phyloP scores from a whole-genome alignment of 2,329 filamentous ascomycete genomes.

The Dactylella cylindrospora region DNA sequence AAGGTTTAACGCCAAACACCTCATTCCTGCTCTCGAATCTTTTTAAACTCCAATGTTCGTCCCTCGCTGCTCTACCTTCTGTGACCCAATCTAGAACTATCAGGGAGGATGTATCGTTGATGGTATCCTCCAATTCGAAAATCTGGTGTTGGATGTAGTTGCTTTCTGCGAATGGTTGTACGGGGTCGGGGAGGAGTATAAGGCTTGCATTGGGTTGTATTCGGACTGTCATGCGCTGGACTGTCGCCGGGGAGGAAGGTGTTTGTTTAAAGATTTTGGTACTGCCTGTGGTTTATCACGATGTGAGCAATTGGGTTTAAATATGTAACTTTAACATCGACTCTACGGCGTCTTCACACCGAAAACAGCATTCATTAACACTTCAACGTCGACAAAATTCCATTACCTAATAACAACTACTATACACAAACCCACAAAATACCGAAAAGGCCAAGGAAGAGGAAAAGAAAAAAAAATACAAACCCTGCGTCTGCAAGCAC shows the following conservation, averaged over 20 bases:
- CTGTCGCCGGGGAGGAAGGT: slow-evolving; percentile 59
- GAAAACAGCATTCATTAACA: not conserved
- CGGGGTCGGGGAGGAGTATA: slow-evolving; percentile 80
- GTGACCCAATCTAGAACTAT: slow-evolving; percentile 94
- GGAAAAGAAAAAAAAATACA: not conserved
- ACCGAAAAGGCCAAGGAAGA: not conserved
- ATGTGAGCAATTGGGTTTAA: not conserved
- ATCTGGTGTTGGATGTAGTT: slow-evolving; percentile 81
- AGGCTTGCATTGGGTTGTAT: slow-evolving; percentile 60
- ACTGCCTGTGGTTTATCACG: slow-evolving; percentile 64
- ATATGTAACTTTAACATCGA: not conserved
- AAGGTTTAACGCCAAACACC: slow-evolving; percentile 63
- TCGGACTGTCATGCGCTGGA: slow-evolving; percentile 60
- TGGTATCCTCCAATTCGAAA: slow-evolving; percentile 62
- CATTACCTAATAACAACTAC: slow-evolving; percentile 16
- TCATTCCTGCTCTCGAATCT: slow-evolving; percentile 85
- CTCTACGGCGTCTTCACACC: not conserved
- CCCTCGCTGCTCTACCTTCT: slow-evolving; percentile 77
- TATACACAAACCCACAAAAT: not conserved
- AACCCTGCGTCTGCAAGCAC: slow-evolving; percentile 52
- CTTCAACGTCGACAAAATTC: slow-evolving; percentile 3
- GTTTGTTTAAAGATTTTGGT: slow-evolving; percentile 93
- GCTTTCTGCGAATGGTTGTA: slow-evolving; percentile 83
- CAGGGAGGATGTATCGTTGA: slow-evolving; percentile 60
- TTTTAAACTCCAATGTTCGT: slow-evolving; percentile 83